Evolutionary conservation across 2,329 filamentous ascomycete genomes (phyloP), one percentile per base, ranked within the genome.

Genomic region (Colletotrichum lupini): DNA sequence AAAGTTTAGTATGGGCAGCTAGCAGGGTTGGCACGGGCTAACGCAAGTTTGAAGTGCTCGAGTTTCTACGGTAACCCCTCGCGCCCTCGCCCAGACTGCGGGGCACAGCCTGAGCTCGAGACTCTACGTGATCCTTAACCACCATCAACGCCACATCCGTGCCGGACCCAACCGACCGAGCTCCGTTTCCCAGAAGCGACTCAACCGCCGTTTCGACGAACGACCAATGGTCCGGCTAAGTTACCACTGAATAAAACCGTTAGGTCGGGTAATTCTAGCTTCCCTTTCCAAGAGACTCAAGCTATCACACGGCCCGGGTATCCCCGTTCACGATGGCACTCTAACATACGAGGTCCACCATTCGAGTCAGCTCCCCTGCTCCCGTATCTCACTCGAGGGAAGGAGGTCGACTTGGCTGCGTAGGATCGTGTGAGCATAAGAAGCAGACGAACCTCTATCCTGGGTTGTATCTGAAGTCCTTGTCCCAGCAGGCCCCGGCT

Each of bases 331-430:
- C 14, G 30, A 64, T 37, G n/a, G 26, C 30, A 65, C 59, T 53
- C 16, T n/a, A 35, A 4, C 26, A 49, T 28, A 35, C 26, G 32
- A 37, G 42, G 19, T 28, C 58, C 46, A 56, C 66, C 60, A 37
- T 49, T 35, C 66, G 42, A 65, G 66, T 70, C 67, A 70, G 55
- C 59, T 55, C 59, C 66, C 67, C 70, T 70, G 70, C 9, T 8
- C 19, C 42, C 30, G 7, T 55, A 26, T 55, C 16, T 49, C 42
- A 49, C 42, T 11, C 2, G 3, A 7, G 19, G 8, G 12, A 5
- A 12, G 28, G 5, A 16, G 4, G 28, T 22, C 12, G 5, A 63
- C 5, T 12, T 63, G 14, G 42, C 24, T 52, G 3, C 42, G 2
- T 32, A 3, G 3, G 37, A 30, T 28, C 1, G 16, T 24, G 42